Base-by-base conservation (phyloP, 495 filamentous ascomycete species). In the Hypoxylon rickii region DNA sequence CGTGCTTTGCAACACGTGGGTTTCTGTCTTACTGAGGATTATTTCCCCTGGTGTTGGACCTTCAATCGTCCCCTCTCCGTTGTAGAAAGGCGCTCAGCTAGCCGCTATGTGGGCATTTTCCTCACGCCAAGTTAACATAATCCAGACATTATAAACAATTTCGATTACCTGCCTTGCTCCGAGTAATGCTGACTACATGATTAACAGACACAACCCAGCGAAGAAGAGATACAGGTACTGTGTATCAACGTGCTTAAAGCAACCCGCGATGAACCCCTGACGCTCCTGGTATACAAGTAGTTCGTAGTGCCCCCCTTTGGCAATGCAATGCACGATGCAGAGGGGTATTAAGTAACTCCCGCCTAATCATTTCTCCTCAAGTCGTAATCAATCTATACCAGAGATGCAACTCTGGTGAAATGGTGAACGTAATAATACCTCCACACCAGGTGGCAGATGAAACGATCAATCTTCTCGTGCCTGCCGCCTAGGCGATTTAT, bases 231-330 rank as follows among this genome's bases (percentile, higher is more conserved):
- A 63, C 45, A 53, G 26, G 34, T 47, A 55, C 47, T 57, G 33
- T 44, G 50, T 41, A 54, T 51, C 47, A 58, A 51, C n/a, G n/a
- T n/a, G n/a, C n/a, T 53, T 24, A 52, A 58, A 58, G 26, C 51
- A 57, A 44, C 13, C 34, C 43, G 12, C 26, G 37, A 42, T 42
- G 26, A 50, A 52, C 34, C 52, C 53, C 54, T 43, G 40, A 43
- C 43, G 44, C 53, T 41, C 59, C 53, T 63, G 53, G 53, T 63
- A 57, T 63, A 63, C 17, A 38, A 1, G 24, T 24, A 16, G 20
- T 47, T n/a, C n/a, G n/a, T n/a, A n/a, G n/a, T n/a, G n/a, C 58
- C 52, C 44, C 38, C 44, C 44, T 61, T 63, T 63, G 39, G 49
- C 53, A 54, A 45, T 39, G 50, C 26, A 44, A 43, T 40, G 24